Evolutionary conservation across 257 asterid genomes (phyloP).

Genomic region (Phtheirospermum japonicum): DNA sequence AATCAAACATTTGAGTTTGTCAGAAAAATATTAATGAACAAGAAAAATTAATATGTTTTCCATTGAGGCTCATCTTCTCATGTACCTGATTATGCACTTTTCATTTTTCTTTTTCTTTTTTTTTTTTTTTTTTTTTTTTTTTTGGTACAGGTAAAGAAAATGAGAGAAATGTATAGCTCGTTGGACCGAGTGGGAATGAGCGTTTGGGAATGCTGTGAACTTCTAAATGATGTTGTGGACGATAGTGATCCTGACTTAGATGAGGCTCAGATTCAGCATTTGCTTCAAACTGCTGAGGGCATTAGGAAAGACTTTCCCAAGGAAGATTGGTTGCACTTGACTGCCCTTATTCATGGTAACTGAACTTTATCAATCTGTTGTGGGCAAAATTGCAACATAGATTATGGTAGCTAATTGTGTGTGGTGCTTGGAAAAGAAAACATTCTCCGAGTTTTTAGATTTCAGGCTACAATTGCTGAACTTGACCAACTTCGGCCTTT

Average conservation of each 20-base stretch:
- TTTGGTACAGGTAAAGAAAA: constrained; percentile 75
- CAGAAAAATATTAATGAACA: constrained; percentile 30
- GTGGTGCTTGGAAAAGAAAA: too few relatives aligned
- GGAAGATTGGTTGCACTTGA: constrained; percentile 87
- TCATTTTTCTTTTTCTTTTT: too few relatives aligned
- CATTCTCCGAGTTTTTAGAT: too few relatives aligned
- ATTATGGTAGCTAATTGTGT: too few relatives aligned
- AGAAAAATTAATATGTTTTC: not conserved
- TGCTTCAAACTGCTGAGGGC: constrained; percentile 89
- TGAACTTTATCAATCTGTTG: too few relatives aligned
- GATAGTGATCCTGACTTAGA: constrained; percentile 93
- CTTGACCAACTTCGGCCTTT: too few relatives aligned
- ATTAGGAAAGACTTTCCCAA: constrained; percentile 76
- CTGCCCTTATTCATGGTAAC: constrained; percentile 89
- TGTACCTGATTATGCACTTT: too few relatives aligned
- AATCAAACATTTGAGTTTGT: constrained; percentile 62
- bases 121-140: too few relatives aligned
- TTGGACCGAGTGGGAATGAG: constrained; percentile 77
- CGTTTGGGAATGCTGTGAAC: constrained; percentile 94
- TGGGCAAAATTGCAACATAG: too few relatives aligned
- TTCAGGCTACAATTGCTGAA: too few relatives aligned
- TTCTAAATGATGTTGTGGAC: constrained; percentile 67
- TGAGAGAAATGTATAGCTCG: constrained; percentile 66
- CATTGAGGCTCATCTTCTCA: too few relatives aligned
- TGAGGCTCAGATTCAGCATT: constrained; percentile 90